Evolutionary conservation across 1,139 yeast species (phyloP).

Genomic region (Suhomyces panamericanus): DNA sequence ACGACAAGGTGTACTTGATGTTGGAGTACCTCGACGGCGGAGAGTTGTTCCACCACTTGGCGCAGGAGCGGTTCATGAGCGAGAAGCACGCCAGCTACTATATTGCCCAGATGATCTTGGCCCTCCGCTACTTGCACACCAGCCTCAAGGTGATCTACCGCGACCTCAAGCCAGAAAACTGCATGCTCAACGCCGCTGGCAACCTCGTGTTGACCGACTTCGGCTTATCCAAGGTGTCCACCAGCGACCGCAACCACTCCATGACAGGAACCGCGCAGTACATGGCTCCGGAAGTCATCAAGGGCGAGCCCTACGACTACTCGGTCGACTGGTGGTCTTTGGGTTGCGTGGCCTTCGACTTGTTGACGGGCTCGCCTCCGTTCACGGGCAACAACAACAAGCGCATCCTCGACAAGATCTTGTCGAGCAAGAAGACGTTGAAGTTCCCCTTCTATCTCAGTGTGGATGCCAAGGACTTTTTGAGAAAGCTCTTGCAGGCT

Average conservation of each 20-base stretch:
- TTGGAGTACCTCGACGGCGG: constrained; percentile 93
- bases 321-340: constrained; percentile 97
- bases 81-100: constrained; percentile 81
- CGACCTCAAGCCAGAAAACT: constrained; percentile 92
- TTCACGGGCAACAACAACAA: constrained; percentile 88
- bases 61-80: constrained; percentile 45
- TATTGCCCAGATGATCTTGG: constrained; percentile 83
- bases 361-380: constrained; percentile 91
- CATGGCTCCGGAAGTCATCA: constrained; percentile 93
- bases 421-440: constrained; percentile 61
- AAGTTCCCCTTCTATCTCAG: constrained; percentile 81
- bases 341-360: constrained; percentile 85
- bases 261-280: constrained; percentile 94
- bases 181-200: constrained; percentile 76
- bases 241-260: constrained; percentile 52
- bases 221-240: constrained; percentile 80
- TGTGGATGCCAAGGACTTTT: constrained; percentile 79
- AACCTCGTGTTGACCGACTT: constrained; percentile 87
- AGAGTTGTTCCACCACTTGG: constrained; percentile 81
- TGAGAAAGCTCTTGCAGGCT: constrained; percentile 70
- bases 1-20: constrained; percentile 72
- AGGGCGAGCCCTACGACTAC: constrained; percentile 82
- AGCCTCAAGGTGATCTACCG: constrained; percentile 83
- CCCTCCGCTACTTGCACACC: constrained; percentile 72
- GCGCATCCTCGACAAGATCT: constrained; percentile 76